Evolutionary conservation across 345 rosid species (phyloP).

Genomic region (Citropsis articulata): DNA sequence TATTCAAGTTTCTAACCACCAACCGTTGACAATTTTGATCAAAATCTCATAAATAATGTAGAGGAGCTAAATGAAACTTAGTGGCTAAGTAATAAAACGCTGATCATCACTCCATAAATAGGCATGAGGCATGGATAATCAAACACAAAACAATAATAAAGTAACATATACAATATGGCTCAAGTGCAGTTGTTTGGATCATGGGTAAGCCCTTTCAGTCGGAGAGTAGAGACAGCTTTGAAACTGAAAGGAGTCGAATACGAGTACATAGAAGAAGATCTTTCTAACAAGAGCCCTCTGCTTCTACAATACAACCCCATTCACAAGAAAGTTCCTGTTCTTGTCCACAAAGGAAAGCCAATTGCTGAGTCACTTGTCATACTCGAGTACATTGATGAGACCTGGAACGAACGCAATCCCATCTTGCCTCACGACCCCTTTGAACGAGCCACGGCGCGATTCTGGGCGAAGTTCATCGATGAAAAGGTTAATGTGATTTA

Average conservation of each 20-base stretch:
- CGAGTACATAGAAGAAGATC: conserved; percentile 46
- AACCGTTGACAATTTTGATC: neutral
- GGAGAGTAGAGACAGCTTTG: conserved; percentile 45
- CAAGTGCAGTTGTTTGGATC: conserved; percentile 35
- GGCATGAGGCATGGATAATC: neutral
- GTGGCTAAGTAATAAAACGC: neutral
- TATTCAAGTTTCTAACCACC: neutral
- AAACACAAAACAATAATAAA: too few species aligned
- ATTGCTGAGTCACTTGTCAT: conserved; percentile 49
- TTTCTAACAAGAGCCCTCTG: neutral
- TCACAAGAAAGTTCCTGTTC: conserved; percentile 55
- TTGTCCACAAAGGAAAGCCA: conserved; percentile 42
- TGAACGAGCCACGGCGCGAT: conserved; percentile 46
- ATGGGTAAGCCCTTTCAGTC: conserved; percentile 46
- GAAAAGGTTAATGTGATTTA: conserved; percentile 28
- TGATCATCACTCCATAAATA: conserved; percentile 1
- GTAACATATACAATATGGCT: conserved; percentile 13
- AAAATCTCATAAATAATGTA: neutral
- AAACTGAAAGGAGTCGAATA: conserved; percentile 49
- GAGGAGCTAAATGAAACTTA: neutral
- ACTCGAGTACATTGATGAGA: conserved; percentile 54
- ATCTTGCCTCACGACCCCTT: conserved; percentile 48
- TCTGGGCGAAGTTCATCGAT: conserved; percentile 57
- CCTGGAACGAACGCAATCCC: conserved; percentile 35
- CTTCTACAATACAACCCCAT: conserved; percentile 25